phyloP scores from a whole-genome alignment of 176 grass and related monocot genomes.

The Triticum timopheevii region DNA sequence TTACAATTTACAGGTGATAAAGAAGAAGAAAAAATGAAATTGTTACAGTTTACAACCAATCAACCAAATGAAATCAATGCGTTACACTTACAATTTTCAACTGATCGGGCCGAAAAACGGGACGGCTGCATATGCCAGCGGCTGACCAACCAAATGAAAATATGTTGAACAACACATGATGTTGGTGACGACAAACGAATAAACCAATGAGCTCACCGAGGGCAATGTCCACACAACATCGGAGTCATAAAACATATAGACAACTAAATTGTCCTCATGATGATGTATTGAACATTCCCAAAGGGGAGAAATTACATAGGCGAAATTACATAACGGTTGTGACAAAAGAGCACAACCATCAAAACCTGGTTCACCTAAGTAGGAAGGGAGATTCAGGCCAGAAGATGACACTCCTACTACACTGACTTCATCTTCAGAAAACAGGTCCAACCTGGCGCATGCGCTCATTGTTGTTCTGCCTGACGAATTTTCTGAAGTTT shows the following conservation, averaged over 20 bases:
- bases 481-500: not conserved
- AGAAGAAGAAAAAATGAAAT: not conserved
- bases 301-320: slow-evolving; percentile 1
- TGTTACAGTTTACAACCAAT: not conserved
- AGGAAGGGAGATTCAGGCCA: not conserved
- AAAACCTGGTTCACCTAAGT: slow-evolving; percentile 10
- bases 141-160: not conserved
- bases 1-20: slow-evolving; percentile 9
- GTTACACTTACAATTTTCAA: not conserved
- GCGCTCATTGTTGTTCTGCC: not conserved
- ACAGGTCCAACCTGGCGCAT: not conserved
- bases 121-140: not conserved
- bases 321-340: not conserved
- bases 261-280: not conserved
- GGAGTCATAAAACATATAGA: slow-evolving; percentile 1
- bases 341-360: not conserved
- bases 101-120: not conserved
- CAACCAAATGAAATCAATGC: not conserved
- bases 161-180: not conserved
- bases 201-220: not conserved
- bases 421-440: slow-evolving; percentile 1
- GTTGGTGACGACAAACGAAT: not conserved
- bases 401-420: not conserved
- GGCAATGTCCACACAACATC: not conserved
- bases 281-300: not conserved